Evolutionary conservation across 1,284 basidiomycete species (phyloP), one percentile per base, ranked within the genome.

Genomic region (Sanghuangporus baumii): DNA sequence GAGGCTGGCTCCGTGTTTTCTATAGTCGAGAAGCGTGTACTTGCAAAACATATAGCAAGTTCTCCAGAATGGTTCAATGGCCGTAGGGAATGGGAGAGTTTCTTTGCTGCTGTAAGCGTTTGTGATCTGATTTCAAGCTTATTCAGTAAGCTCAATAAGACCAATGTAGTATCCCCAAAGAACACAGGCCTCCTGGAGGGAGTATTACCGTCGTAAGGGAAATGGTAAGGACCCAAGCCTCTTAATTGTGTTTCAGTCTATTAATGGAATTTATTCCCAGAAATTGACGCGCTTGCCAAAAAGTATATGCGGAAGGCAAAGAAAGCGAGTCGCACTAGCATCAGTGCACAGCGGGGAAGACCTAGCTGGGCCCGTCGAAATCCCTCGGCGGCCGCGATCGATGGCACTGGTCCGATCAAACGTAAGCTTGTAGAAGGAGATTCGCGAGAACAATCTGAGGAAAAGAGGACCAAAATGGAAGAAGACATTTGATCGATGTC

Each of bases 121-220:
- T 67, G 16, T 37, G 8, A 18, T 57, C 61, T 58, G 31, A 47
- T 31, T 26, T 41, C 7, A 47, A 36, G 14, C 47, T 41, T 6
- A 40, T 9, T 11, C 18, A 16, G 31, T n/a, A 20, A 36, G 50
- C 47, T 34, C 20, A 37, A n/a, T 50, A 8, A 12, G 20, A 16
- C 61, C 59, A 41, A n/a, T 36, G 9, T 55, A 80, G 78, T 68
- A 82, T 69, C 75, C 81, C 41, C 80, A 81, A 69, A 77, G 87
- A 65, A 77, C 81, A 31, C 69, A 72, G 4, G 84, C 81, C 67
- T 77, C 85, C 4, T 89, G 86, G 84, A 76, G 72, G 16, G 83
- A 87, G 69, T 82, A 79, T 66, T 86, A 83, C 68, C 78, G 84
- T 37, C 74, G 73, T 60, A 75, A 81, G 66, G 78, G 82, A 69